Percentiles rank a stretch among this genome's conserved stretches.
Conservation (phyloP, 257 asterid species). For the Rhazya stricta region DNA sequence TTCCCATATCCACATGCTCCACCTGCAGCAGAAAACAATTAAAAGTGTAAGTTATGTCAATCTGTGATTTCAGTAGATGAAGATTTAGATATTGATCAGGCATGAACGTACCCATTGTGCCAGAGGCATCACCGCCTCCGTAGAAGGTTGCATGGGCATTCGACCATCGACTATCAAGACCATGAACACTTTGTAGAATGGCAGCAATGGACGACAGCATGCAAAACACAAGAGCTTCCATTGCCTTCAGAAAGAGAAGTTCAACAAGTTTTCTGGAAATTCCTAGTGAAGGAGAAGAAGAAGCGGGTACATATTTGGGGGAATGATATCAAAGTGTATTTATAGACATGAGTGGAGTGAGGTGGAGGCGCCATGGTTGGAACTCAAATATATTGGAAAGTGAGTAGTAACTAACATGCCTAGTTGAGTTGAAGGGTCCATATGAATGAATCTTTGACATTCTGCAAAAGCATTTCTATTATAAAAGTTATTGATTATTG, state of each 20-base stretch:
- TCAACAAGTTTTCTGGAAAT: not conserved
- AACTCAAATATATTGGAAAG: slow-evolving; percentile 1
- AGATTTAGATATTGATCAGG: not conserved
- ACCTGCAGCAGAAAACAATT: slow-evolving; percentile 3
- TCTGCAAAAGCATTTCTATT: not conserved
- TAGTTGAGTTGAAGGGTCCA: not conserved
- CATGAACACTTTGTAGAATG: not conserved
- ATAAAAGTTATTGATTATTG: no score
- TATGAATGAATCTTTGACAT: not conserved
- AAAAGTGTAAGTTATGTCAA: not conserved
- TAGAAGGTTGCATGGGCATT: slow-evolving; percentile 30
- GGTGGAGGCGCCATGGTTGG: not conserved
- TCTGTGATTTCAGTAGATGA: not conserved
- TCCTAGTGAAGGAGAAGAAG: not conserved
- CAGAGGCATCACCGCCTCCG: slow-evolving; percentile 30
- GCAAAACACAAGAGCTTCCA: slow-evolving; percentile 4
- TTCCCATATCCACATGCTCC: slow-evolving; percentile 36
- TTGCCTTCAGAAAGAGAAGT: not conserved
- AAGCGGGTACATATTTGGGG: not conserved
- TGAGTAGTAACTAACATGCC: not conserved
- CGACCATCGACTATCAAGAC: slow-evolving; percentile 14
- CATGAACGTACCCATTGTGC: slow-evolving; percentile 26
- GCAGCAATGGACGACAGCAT: slow-evolving; percentile 1
- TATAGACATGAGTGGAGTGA: slow-evolving; percentile 3
- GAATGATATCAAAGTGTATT: not conserved